These are phyloP conservation scores for Aspergillus affinis DNA, from an alignment of 495 filamentous ascomycete species.

Conservation along the genomic window DNA sequence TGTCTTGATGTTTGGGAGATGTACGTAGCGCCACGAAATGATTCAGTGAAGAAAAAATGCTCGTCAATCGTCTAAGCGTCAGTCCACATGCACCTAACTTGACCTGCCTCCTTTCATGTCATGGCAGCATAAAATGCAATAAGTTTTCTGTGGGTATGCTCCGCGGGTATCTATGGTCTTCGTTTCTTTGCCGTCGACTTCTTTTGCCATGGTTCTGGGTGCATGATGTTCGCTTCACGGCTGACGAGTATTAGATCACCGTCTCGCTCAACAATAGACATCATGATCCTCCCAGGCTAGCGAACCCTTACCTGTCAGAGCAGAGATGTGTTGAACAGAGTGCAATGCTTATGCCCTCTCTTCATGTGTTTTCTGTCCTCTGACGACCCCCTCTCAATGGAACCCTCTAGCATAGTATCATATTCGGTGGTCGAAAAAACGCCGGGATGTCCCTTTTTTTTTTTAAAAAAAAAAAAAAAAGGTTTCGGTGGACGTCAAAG, in stretches of 20 bases:
- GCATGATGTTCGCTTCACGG: not conserved
- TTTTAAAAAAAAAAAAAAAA: no score
- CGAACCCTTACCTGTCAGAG: not conserved
- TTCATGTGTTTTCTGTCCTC: not conserved
- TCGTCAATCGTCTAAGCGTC: not conserved
- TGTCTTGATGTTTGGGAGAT: not conserved
- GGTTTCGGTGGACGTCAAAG: no score
- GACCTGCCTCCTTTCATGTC: no score
- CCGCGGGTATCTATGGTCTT: not conserved
- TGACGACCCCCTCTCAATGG: no score
- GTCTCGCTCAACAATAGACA: not conserved
- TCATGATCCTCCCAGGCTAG: not conserved
- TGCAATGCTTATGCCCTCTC: no score
- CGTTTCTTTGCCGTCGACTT: not conserved
- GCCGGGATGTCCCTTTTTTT: no score
- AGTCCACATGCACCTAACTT: not conserved
- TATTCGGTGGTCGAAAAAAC: not conserved
- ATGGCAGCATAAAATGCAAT: not conserved
- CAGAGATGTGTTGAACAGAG: not conserved
- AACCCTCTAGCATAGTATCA: no score
- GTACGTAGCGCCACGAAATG: not conserved
- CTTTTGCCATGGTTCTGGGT: not conserved
- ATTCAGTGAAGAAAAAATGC: not conserved
- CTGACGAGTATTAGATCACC: not conserved
- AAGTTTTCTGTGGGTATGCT: not conserved